Conservation (phyloP, 768 basidiomycete species). For the Leccinum barrowsii region DNA sequence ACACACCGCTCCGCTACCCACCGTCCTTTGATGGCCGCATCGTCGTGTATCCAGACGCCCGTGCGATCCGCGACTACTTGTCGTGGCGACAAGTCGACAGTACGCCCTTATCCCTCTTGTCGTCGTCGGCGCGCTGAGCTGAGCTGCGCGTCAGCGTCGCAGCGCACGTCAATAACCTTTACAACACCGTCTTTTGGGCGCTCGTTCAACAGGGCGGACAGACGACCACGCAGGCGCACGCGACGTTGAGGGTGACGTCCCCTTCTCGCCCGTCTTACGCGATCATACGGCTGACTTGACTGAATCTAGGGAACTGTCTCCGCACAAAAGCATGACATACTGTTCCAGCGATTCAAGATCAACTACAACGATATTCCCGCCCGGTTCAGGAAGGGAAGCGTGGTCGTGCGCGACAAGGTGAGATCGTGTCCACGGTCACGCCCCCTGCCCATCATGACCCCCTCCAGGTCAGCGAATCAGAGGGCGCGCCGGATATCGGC, state of each 20-base stretch:
- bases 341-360: conserved; percentile 76
- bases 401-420: conserved; percentile 69
- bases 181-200: conserved; percentile 96
- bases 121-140: background rate
- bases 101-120: conserved; percentile 37
- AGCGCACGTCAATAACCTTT: conserved; percentile 98
- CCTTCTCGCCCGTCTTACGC: background rate
- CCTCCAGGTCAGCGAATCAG: conserved; percentile 8
- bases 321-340: conserved; percentile 86
- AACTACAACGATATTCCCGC: conserved; percentile 81
- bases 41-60: conserved; percentile 71
- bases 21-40: conserved; percentile 93
- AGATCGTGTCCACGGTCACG: background rate
- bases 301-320: conserved; percentile 79
- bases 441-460: background rate
- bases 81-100: conserved; percentile 96
- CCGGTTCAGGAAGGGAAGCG: conserved; percentile 81
- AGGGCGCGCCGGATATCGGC: background rate
- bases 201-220: conserved; percentile 81
- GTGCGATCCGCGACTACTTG: conserved; percentile 86
- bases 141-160: conserved; percentile 1
- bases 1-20: conserved; percentile 68
- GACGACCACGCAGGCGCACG: conserved; percentile 77
- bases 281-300: conserved; percentile 9
- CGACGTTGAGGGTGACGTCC: conserved; percentile 60